These are phyloP conservation scores for Colletotrichum viniferum DNA, from an alignment of 2,329 filamentous ascomycete species.

Conservation along the genomic window DNA sequence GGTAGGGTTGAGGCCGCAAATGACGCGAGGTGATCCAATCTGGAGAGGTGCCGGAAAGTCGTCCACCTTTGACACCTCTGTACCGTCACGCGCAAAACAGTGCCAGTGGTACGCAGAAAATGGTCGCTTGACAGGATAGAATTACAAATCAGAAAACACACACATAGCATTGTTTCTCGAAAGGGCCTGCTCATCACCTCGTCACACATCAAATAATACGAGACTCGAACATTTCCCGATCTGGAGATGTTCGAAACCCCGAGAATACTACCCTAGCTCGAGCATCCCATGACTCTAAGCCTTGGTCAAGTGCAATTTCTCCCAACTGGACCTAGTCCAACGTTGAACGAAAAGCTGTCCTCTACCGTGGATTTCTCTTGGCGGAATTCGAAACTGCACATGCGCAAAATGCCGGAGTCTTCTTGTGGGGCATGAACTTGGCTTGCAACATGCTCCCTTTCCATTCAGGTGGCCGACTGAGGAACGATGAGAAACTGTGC, in stretches of 20 bases:
- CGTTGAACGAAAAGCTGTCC: background rate
- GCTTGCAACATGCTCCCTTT: background rate
- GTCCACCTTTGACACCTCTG: too few relatives aligned
- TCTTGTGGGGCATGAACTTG: background rate
- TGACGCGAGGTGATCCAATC: background rate
- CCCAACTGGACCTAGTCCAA: background rate
- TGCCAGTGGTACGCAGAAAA: background rate
- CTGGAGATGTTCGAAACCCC: background rate
- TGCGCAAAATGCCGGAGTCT: background rate
- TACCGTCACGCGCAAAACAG: background rate
- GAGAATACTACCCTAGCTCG: background rate
- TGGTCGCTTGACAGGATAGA: background rate
- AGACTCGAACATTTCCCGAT: background rate
- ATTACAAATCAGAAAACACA: background rate
- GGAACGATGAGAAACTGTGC: background rate
- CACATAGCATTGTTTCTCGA: background rate
- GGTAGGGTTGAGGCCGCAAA: background rate
- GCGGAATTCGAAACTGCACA: background rate
- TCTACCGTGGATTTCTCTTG: background rate
- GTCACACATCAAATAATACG: background rate
- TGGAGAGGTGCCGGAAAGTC: background rate
- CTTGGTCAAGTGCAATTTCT: background rate
- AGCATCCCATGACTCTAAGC: background rate
- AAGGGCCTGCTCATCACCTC: background rate
- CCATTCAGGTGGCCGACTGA: background rate